Evolutionary conservation across 495 filamentous ascomycete genomes (phyloP).

Genomic region (Annulohypoxylon bovei): DNA sequence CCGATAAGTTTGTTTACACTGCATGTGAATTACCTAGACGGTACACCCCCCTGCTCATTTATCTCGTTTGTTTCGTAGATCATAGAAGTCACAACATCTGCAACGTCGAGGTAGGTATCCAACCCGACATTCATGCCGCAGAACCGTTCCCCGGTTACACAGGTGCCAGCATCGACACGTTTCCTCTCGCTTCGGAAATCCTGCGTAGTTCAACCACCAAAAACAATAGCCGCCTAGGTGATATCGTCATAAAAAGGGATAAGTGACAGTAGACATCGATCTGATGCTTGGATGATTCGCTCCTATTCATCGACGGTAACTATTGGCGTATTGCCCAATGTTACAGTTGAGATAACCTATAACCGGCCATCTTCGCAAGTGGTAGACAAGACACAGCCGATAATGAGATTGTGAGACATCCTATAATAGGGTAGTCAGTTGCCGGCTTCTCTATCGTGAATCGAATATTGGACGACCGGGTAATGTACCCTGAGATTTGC

Average conservation of each 20-base stretch:
- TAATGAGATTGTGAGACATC: constrained; percentile 16
- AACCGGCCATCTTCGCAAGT: background rate
- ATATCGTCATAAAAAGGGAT: background rate
- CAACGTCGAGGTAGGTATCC: constrained; percentile 20
- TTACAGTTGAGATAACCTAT: constrained; percentile 10
- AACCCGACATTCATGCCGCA: constrained; percentile 9
- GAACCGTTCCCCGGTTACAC: background rate
- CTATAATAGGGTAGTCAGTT: background rate
- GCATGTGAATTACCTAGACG: constrained; percentile 23
- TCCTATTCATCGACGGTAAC: constrained; percentile 3
- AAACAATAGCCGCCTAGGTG: background rate
- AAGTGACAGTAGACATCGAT: background rate
- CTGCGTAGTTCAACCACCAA: background rate
- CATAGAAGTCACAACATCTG: constrained; percentile 30
- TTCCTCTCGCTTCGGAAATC: background rate
- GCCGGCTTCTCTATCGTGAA: constrained; percentile 13
- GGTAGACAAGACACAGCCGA: constrained; percentile 6
- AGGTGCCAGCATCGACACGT: background rate
- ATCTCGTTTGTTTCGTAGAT: background rate
- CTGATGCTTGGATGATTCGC: background rate
- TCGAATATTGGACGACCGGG: background rate
- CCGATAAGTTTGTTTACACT: constrained; percentile 9
- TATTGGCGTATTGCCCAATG: constrained; percentile 12
- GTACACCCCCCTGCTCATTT: background rate
- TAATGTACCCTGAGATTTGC: background rate